Evolutionary conservation across 179 eudicot species (phyloP), one percentile per base, ranked within the genome.

Genomic region (Silene vulgaris): DNA sequence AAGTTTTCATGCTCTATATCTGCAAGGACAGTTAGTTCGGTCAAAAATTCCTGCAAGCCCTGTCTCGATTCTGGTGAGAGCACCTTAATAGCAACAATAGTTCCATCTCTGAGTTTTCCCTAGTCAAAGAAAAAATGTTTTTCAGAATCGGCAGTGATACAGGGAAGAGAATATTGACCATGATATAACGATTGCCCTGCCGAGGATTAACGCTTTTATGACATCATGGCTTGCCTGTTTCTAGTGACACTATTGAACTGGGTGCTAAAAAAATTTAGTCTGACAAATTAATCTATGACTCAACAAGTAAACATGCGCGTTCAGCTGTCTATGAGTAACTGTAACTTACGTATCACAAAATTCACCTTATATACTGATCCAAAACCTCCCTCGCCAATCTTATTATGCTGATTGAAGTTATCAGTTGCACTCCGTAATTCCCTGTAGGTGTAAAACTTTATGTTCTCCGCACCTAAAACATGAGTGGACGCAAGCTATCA

Each of bases 361-460:
- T 72, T 71, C 76, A 89, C 96, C 96, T 90, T 90, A 77, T 80
- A 90, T 61, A 90, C 96, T 45, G 85, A 77, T 82, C 95, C 95
- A 78, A 85, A 90, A 63, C 95, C 95, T 54, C 95, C 95, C 74
- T 83, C 84, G 64, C 95, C 95, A 76, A 90, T 88, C 76, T 85
- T 88, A 71, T 88, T 90, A 37, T 64, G 81, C 48, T 68, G 72
- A 54, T 79, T 82, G 74, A 90, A 90, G 76, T 84, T 80, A 35
- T 71, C 73, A 2, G 95, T 87, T 26, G 95, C 95, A 62, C 14
- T 63, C 63, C 65, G 77, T 65, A 90, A 45, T 60, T 90, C 90
- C 75, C 75, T 83, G 84, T 83, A 87, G 21, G 83, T 65, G 78
- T 80, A 89, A 70, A 85, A 63, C 71, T 80, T 83, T 66, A 86